phyloP scores from a whole-genome alignment of 148 eudicot genomes.

The Rhododendron griersonianum region DNA sequence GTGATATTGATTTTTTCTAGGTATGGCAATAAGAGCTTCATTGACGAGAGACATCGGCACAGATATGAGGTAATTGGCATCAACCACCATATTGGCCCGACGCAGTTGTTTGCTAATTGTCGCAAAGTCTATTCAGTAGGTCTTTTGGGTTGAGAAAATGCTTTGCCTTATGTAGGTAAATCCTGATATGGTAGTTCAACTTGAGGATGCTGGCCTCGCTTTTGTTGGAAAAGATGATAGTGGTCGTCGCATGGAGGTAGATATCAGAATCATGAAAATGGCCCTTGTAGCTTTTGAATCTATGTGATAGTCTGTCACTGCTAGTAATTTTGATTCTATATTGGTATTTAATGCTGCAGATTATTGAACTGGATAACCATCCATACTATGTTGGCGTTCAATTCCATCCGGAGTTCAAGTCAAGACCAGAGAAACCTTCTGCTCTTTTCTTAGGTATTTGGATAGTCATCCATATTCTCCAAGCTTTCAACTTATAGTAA shows the following conservation, averaged over 20 bases:
- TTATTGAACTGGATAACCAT: slow-evolving; percentile 75
- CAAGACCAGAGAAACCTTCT: slow-evolving; percentile 94
- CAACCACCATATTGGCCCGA: not conserved
- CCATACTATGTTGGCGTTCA: slow-evolving; percentile 87
- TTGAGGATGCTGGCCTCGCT: slow-evolving; percentile 79
- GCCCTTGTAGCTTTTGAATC: not conserved
- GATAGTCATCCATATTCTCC: not conserved
- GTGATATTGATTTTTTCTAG: slow-evolving; percentile 26
- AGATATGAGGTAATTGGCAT: slow-evolving; percentile 76
- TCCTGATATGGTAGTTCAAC: slow-evolving; percentile 67
- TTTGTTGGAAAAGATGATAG: slow-evolving; percentile 94
- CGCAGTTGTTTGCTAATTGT: not conserved
- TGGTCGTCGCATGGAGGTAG: slow-evolving; percentile 93
- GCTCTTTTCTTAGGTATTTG: slow-evolving; percentile 75
- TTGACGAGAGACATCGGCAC: slow-evolving; percentile 97
- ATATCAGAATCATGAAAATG: slow-evolving; percentile 1
- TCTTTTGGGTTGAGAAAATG: not conserved
- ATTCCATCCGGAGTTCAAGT: slow-evolving; percentile 94
- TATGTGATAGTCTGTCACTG: not conserved
- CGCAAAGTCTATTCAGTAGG: not conserved
- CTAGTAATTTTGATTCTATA: not conserved
- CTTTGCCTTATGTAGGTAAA: slow-evolving; percentile 54
- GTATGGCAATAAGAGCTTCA: slow-evolving; percentile 64
- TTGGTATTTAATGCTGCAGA: slow-evolving; percentile 37
- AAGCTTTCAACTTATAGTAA: not conserved